Conservation (phyloP, 495 filamentous ascomycete genomes). For the Aspergillus kassunensis region DNA sequence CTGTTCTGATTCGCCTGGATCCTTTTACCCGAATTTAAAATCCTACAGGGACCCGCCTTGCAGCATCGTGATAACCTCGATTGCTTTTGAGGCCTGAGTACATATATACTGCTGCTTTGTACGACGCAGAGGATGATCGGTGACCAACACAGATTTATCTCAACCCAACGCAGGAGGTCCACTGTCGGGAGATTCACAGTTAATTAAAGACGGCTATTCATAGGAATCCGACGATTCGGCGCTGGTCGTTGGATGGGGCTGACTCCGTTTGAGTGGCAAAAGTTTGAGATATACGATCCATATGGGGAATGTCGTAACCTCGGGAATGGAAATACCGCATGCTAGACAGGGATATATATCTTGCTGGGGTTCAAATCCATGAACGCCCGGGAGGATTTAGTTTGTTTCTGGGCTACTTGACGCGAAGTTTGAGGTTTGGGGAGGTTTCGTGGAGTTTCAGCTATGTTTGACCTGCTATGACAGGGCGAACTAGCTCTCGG, state of each 20-base stretch:
- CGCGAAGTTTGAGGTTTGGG: constrained; percentile 7
- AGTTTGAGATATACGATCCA: neutral
- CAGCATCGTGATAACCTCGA: too few species aligned
- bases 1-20: constrained; percentile 9
- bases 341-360: too few species aligned
- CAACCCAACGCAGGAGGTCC: neutral
- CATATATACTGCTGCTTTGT: neutral
- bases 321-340: neutral
- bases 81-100: too few species aligned
- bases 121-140: neutral
- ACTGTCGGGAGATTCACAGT: neutral
- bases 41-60: neutral
- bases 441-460: constrained; percentile 13
- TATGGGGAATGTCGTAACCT: constrained; percentile 1
- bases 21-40: constrained; percentile 1
- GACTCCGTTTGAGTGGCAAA: constrained; percentile 5
- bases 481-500: too few species aligned
- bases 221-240: neutral
- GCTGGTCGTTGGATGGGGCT: neutral
- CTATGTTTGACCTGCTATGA: constrained; percentile 11
- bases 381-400: constrained; percentile 1
- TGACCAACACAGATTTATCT: too few species aligned
- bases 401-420: constrained; percentile 17
- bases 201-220: neutral
- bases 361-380: neutral